phyloP scores from a whole-genome alignment of 169 alveolate species.

The Cyclospora cayetanensis region DNA sequence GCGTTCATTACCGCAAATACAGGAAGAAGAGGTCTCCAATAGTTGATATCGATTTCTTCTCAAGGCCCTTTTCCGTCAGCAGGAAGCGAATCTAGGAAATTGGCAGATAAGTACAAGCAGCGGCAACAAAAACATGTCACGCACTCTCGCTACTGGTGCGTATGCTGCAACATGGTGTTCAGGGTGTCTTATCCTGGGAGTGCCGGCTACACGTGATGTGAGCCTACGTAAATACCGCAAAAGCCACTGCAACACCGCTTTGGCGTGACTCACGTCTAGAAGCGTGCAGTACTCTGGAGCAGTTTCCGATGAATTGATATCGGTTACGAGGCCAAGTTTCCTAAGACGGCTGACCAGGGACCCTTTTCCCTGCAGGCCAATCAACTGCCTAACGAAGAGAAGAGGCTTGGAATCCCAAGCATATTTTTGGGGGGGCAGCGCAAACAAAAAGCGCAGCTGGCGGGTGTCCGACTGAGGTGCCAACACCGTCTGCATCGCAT shows the following conservation, averaged over 20 bases:
- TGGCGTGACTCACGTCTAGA: background rate
- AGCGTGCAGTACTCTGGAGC: slow-evolving; percentile 58
- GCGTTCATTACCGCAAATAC: background rate
- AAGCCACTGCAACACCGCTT: too few species aligned
- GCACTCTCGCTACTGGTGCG: background rate
- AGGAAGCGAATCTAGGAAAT: background rate
- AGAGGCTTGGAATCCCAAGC: slow-evolving; percentile 22
- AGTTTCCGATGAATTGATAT: background rate
- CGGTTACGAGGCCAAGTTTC: slow-evolving; percentile 78
- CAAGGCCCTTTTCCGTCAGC: slow-evolving; percentile 27
- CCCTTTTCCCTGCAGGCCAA: slow-evolving; percentile 84
- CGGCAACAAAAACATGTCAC: background rate
- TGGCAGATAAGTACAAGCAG: background rate
- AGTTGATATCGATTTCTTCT: background rate
- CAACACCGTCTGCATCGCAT: slow-evolving; percentile 29
- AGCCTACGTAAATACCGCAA: too few species aligned
- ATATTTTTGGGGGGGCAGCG: slow-evolving; percentile 45
- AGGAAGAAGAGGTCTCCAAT: slow-evolving; percentile 33
- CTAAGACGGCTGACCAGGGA: slow-evolving; percentile 80
- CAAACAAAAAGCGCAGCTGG: slow-evolving; percentile 17
- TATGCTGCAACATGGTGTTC: too few species aligned
- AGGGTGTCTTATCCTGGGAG: too few species aligned
- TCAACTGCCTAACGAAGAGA: slow-evolving; percentile 52
- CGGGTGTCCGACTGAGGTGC: background rate
- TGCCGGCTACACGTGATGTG: too few species aligned